Evolutionary conservation across 2,329 filamentous ascomycete species (phyloP).

Genomic region (Chaetomium globosum): DNA sequence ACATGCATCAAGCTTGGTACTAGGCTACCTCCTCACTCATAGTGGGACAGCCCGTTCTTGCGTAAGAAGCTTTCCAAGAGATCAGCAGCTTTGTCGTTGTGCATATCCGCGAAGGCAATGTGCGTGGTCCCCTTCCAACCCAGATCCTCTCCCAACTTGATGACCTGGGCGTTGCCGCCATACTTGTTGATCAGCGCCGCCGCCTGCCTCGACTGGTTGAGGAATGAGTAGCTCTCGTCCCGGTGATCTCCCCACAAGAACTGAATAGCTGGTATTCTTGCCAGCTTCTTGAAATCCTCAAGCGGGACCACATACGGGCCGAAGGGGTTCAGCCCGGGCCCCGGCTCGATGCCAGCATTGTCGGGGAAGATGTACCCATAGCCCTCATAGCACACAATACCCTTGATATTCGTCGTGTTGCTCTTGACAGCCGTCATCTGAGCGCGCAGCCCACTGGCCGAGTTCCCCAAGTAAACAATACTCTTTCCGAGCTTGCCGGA

Average conservation of each 20-base stretch:
- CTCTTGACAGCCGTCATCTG: slow-evolving; percentile 42
- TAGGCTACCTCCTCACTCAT: slow-evolving; percentile 13
- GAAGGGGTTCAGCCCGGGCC: slow-evolving; percentile 28
- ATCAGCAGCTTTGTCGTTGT: slow-evolving; percentile 36
- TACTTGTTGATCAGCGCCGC: slow-evolving; percentile 36
- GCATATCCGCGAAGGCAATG: slow-evolving; percentile 38
- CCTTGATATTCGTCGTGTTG: slow-evolving; percentile 44
- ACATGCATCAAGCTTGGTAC: too few relatives aligned
- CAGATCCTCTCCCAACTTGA: slow-evolving; percentile 36
- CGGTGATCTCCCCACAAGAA: slow-evolving; percentile 39
- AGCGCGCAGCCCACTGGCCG: slow-evolving; percentile 42
- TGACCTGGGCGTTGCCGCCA: slow-evolving; percentile 37
- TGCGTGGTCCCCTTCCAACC: slow-evolving; percentile 37
- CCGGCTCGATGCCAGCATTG: slow-evolving; percentile 20
- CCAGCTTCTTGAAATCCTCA: slow-evolving; percentile 38
- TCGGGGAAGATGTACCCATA: slow-evolving; percentile 39
- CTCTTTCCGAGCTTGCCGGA: slow-evolving; percentile 39
- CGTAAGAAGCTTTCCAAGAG: slow-evolving; percentile 36
- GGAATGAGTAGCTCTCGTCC: slow-evolving; percentile 28
- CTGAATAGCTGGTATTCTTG: slow-evolving; percentile 35
- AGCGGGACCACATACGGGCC: slow-evolving; percentile 37
- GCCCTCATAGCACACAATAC: slow-evolving; percentile 42
- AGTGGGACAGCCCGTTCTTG: slow-evolving; percentile 29
- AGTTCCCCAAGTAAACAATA: slow-evolving; percentile 44
- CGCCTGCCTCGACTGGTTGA: slow-evolving; percentile 31